Conservation (phyloP, 257 asterid species). For the Nicotiana knightiana region DNA sequence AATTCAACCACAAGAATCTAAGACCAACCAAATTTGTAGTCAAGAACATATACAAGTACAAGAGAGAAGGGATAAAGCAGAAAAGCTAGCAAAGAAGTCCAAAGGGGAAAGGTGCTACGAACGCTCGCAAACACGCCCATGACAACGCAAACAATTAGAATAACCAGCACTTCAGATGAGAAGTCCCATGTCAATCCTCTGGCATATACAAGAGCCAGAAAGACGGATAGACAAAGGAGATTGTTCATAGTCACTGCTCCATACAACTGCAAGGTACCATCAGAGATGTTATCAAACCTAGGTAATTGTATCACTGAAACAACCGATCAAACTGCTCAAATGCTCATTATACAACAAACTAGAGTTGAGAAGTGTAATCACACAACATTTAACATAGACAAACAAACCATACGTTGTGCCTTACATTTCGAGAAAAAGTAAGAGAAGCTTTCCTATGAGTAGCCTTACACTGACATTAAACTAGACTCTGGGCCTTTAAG, state of each 20-base stretch:
- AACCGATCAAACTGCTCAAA: background rate
- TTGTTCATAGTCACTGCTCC: constrained; percentile 97
- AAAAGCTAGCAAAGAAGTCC: constrained; percentile 73
- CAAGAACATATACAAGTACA: constrained; percentile 78
- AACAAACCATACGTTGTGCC: background rate
- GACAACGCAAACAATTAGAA: constrained; percentile 74
- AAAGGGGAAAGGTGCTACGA: constrained; percentile 73
- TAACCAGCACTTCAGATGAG: constrained; percentile 82
- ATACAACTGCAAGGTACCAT: constrained; percentile 46
- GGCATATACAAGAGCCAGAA: constrained; percentile 67
- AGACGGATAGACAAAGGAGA: constrained; percentile 72
- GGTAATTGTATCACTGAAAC: background rate
- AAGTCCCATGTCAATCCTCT: constrained; percentile 95
- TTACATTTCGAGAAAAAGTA: background rate
- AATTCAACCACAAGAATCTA: constrained; percentile 15
- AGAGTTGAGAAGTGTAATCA: background rate
- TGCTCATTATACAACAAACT: background rate
- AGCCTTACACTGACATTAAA: background rate
- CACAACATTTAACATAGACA: background rate
- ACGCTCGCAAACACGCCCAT: constrained; percentile 78
- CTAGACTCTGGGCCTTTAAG: too few relatives aligned
- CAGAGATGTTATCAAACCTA: background rate
- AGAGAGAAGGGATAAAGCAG: constrained; percentile 70
- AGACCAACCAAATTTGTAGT: constrained; percentile 81
- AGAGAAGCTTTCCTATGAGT: background rate